Base-by-base conservation (phyloP, 1,139 yeast genomes). In the Taphrina flavorubra region DNA sequence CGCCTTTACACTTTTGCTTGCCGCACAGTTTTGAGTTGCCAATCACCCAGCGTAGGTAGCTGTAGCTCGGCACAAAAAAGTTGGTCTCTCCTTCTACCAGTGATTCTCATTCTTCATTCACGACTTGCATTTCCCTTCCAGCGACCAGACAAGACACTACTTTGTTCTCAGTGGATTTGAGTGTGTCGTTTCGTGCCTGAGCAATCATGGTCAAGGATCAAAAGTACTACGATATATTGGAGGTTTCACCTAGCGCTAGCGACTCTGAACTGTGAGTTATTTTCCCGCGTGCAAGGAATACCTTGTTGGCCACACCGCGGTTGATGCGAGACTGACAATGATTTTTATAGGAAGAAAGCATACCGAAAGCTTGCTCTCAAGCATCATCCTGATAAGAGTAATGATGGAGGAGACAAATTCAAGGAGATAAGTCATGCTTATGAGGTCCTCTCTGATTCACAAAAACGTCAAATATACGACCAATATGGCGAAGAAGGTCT, bases 331-430 rank as follows among this genome's bases (percentile, higher is more conserved):
- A 44, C 47, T 44, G n/a, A 13, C 18, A 3, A 2, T 36, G 13
- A 31, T 11, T 39, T 3, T 39, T 39, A 11, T 39, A 58, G 62
- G 13, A 58, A 58, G 42, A 58, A 58, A 20, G 62, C 62, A 10
- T 94, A 94, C 82, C 88, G 75, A 66, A 73, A 72, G 31, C 67
- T 70, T 13, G 99, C 99, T 31, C 85, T 94, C 77, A 92, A 90
- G 77, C 71, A 86, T 81, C 99, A 94, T 79, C 99, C 99, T 71
- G 99, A 94, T 81, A 94, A 94, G 84, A 88, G 88, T 77, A 97
- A 90, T 77, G 87, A 85, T 74, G 98, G 97, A 49, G 96, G 97
- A 69, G 99, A 94, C 78, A 92, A 91, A 81, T 92, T 92, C 80
- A 92, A 92, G 81, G 76, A 74, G 51, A 71, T 74, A 25, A 73